Conservation (phyloP, 169 alveolate genomes). For the Cryptosporidium felis region DNA sequence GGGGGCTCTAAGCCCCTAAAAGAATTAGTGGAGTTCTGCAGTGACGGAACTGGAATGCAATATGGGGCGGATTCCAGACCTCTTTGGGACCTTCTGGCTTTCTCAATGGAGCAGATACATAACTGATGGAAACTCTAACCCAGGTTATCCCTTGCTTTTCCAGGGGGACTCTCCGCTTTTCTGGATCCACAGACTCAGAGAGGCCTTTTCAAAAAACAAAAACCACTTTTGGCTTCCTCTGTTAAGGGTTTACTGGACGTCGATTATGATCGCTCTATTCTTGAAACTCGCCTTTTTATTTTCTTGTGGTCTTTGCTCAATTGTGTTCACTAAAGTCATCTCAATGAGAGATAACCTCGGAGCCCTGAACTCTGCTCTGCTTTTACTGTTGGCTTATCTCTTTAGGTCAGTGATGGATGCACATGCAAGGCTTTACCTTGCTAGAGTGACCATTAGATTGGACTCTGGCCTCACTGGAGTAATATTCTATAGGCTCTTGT, state of each 20-base stretch:
- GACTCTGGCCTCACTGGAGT: conserved; percentile 64
- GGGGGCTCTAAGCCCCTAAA: too few species aligned
- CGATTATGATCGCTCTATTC: background rate
- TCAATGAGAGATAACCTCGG: background rate
- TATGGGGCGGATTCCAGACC: conserved; percentile 19
- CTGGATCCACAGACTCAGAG: conserved; percentile 57
- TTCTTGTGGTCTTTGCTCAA: conserved; percentile 49
- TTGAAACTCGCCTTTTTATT: conserved; percentile 19
- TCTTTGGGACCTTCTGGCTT: conserved; percentile 29
- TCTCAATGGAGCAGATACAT: conserved; percentile 50
- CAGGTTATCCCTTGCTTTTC: conserved; percentile 49
- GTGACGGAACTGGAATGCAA: too few species aligned
- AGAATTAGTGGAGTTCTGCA: too few species aligned
- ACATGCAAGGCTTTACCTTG: conserved; percentile 60
- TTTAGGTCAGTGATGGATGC: conserved; percentile 41
- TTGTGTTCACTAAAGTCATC: conserved; percentile 1
- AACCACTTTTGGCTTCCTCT: conserved; percentile 35
- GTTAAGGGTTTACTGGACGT: conserved; percentile 45
- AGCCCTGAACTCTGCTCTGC: background rate
- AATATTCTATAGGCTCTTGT: conserved; percentile 25
- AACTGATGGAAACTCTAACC: background rate
- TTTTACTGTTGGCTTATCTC: conserved; percentile 9
- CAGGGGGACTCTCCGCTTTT: conserved; percentile 39
- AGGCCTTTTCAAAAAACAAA: conserved; percentile 1
- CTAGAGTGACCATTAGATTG: conserved; percentile 40